Evolutionary conservation across 768 basidiomycete genomes (phyloP).

Genomic region (Chalciporus pseudorubinellus): DNA sequence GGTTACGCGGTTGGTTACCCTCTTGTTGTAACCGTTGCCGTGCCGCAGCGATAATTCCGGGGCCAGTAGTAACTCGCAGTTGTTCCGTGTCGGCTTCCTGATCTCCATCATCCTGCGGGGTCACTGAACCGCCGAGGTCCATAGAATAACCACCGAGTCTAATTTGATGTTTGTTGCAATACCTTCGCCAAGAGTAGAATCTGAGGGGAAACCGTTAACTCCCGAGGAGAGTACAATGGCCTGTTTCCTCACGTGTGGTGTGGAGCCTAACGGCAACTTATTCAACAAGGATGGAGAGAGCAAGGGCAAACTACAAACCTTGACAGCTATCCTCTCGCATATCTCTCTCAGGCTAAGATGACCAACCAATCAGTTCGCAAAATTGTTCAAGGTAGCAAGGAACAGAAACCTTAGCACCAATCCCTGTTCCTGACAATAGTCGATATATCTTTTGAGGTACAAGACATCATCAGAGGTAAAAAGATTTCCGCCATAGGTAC

Average conservation of each 20-base stretch:
- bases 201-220: slow-evolving; percentile 35
- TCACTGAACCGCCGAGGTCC: slow-evolving; percentile 54
- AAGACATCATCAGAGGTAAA: slow-evolving; percentile 82
- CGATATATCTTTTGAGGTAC: slow-evolving; percentile 86
- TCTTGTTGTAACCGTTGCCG: slow-evolving; percentile 41
- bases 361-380: slow-evolving; percentile 1
- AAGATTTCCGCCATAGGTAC: slow-evolving; percentile 85
- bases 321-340: slow-evolving; percentile 82
- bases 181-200: slow-evolving; percentile 89
- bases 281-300: slow-evolving; percentile 2
- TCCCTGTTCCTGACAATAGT: slow-evolving; percentile 87
- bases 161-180: slow-evolving; percentile 92
- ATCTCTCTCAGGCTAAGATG: slow-evolving; percentile 62
- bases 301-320: slow-evolving; percentile 41
- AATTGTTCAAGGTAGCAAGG: slow-evolving; percentile 26
- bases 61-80: slow-evolving; percentile 35
- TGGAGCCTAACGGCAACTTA: slow-evolving; percentile 53
- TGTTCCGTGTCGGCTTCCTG: slow-evolving; percentile 41
- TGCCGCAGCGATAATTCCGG: slow-evolving; percentile 46
- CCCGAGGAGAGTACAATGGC: background rate
- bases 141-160: slow-evolving; percentile 83
- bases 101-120: slow-evolving; percentile 43
- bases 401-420: slow-evolving; percentile 65
- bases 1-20: slow-evolving; percentile 42
- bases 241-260: slow-evolving; percentile 71